phyloP scores from a whole-genome alignment of 306 rosid species.

The Cicer cuneatum region DNA sequence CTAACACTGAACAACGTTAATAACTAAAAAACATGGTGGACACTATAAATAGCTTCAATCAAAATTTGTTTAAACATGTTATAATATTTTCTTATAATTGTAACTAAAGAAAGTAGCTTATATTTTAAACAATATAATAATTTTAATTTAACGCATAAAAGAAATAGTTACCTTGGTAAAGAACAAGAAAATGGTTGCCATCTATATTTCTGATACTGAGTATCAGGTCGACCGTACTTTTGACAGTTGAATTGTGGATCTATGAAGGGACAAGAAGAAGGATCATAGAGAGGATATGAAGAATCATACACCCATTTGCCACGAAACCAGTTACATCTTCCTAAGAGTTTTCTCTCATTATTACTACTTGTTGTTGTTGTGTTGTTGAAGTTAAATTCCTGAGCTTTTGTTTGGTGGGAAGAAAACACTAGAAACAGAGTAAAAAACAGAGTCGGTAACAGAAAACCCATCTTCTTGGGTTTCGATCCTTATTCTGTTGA shows the following conservation, averaged over 20 bases:
- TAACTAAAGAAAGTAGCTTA: no score
- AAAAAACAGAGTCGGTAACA: slow-evolving; percentile 43
- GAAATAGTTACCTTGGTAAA: slow-evolving; percentile 67
- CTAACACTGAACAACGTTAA: no score
- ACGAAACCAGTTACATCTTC: slow-evolving; percentile 64
- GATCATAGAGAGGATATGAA: slow-evolving; percentile 76
- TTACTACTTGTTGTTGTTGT: slow-evolving; percentile 6
- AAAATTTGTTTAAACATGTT: no score
- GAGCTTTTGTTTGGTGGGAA: slow-evolving; percentile 58
- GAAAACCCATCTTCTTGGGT: slow-evolving; percentile 77
- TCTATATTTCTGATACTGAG: slow-evolving; percentile 67
- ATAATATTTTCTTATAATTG: no score
- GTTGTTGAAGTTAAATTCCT: slow-evolving; percentile 38
- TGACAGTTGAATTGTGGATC: slow-evolving; percentile 92
- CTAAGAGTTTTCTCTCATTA: slow-evolving; percentile 56
- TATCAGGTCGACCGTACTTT: slow-evolving; percentile 84
- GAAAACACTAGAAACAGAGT: slow-evolving; percentile 38
- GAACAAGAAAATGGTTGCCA: slow-evolving; percentile 89
- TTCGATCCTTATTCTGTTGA: slow-evolving; percentile 43
- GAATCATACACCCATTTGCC: slow-evolving; percentile 87
- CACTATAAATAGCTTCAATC: no score
- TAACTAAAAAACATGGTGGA: no score
- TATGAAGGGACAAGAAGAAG: slow-evolving; percentile 81
- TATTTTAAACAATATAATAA: no score
- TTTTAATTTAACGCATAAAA: no score